Evolutionary conservation across 331 rosid species (phyloP).

Genomic region (Spiraea crenata): DNA sequence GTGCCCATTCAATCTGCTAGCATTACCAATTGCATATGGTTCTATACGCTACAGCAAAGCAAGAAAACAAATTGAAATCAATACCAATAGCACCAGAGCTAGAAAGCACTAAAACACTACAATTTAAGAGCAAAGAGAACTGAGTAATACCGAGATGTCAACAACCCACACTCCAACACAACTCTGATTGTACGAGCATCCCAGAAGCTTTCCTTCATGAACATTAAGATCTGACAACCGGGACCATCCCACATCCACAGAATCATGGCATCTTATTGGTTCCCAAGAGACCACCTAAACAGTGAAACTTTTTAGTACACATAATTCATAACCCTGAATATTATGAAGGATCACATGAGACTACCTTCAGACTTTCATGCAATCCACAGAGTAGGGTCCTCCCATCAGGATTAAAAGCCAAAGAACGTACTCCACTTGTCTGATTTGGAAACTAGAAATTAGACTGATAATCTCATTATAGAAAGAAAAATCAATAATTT

Average conservation of each 20-base stretch:
- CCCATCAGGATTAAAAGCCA: constrained; percentile 92
- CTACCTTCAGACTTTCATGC: constrained; percentile 95
- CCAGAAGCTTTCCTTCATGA: constrained; percentile 98
- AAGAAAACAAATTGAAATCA: constrained; percentile 21
- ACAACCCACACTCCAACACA: constrained; percentile 99
- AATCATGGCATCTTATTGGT: constrained; percentile 86
- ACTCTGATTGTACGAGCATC: constrained; percentile 96
- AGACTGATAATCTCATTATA: constrained; percentile 18
- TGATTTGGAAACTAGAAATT: constrained; percentile 30
- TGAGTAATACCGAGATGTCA: constrained; percentile 76
- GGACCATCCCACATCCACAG: constrained; percentile 98
- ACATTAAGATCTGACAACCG: constrained; percentile 91
- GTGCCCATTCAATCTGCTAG: constrained; percentile 65
- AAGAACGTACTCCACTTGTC: constrained; percentile 92
- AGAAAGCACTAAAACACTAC: constrained; percentile 15
- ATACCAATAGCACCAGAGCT: constrained; percentile 22
- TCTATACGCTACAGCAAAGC: constrained; percentile 70
- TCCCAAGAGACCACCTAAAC: constrained; percentile 96
- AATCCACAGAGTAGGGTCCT: constrained; percentile 95
- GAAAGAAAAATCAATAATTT: constrained; percentile 9
- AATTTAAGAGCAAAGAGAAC: constrained; percentile 14
- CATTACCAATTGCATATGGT: constrained; percentile 68
- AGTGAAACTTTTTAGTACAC: constrained; percentile 8
- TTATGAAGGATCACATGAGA: constrained; percentile 22
- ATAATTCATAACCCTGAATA: constrained; percentile 22